Conservation (phyloP, 257 asterid species). For the Eucommia ulmoides region DNA sequence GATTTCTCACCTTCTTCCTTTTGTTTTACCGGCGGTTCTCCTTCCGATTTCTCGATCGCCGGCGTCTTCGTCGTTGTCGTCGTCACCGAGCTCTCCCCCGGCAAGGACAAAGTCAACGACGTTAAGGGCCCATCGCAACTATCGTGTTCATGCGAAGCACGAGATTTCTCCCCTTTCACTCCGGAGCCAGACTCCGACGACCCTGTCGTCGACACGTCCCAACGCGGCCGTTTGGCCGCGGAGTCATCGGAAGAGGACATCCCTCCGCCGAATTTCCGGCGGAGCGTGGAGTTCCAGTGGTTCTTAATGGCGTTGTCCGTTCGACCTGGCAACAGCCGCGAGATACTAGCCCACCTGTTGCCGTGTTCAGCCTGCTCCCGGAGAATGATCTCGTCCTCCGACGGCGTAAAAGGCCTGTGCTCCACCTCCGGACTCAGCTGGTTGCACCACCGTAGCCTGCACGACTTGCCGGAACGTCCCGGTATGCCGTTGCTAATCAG, state of each 20-base stretch:
- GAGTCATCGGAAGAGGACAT: background rate
- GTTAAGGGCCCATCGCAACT: background rate
- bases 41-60: background rate
- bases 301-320: background rate
- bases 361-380: background rate
- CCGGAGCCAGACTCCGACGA: background rate
- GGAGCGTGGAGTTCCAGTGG: background rate
- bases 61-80: background rate
- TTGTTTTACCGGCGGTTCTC: background rate
- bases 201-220: background rate
- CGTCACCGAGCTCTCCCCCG: background rate
- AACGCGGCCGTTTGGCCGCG: background rate
- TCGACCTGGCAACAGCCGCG: background rate
- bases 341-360: background rate
- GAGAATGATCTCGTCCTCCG: no score
- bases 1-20: background rate
- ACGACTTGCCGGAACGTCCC: no score
- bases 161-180: background rate
- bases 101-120: background rate
- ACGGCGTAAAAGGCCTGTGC: no score
- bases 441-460: no score
- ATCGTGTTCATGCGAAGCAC: background rate
- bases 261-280: background rate
- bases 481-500: no score
- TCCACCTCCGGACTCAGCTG: no score